Conservation (phyloP, 2,329 filamentous ascomycete genomes). For the Fusarium sp. region DNA sequence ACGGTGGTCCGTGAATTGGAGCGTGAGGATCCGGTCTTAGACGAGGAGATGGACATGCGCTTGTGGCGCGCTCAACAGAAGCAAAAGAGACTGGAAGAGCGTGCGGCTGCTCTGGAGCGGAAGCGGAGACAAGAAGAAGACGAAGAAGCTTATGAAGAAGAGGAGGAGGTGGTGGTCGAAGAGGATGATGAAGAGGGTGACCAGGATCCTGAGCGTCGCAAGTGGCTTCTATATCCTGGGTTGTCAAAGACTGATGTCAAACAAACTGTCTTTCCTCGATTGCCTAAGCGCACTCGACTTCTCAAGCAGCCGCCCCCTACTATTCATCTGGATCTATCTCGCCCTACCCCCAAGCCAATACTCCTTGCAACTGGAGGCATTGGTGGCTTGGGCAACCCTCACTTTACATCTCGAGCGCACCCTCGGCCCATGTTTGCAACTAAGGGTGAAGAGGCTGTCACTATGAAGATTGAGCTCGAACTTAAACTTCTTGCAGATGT, state of each 20-base stretch:
- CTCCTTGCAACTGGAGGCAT: constrained; percentile 88
- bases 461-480: constrained; percentile 85
- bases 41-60: constrained; percentile 62
- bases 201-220: constrained; percentile 67
- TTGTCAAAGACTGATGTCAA: constrained; percentile 76
- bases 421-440: constrained; percentile 88
- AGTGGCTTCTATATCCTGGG: constrained; percentile 90
- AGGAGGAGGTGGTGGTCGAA: constrained; percentile 32
- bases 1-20: constrained; percentile 88
- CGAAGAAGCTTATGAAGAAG: constrained; percentile 27
- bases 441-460: constrained; percentile 82
- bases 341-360: constrained; percentile 84
- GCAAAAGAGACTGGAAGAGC: constrained; percentile 46
- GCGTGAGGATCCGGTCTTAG: constrained; percentile 79
- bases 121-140: constrained; percentile 34
- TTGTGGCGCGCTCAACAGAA: constrained; percentile 50
- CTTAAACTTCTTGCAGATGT: constrained; percentile 96
- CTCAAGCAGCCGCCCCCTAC: constrained; percentile 78
- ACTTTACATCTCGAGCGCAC: constrained; percentile 83
- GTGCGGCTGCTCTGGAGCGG: constrained; percentile 50
- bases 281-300: constrained; percentile 63
- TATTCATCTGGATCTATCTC: constrained; percentile 77
- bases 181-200: constrained; percentile 55
- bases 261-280: constrained; percentile 60
- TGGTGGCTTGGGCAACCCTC: constrained; percentile 91